Evolutionary conservation across 805 yeast species (phyloP).

Genomic region (Kluyveromyces aestuarii): DNA sequence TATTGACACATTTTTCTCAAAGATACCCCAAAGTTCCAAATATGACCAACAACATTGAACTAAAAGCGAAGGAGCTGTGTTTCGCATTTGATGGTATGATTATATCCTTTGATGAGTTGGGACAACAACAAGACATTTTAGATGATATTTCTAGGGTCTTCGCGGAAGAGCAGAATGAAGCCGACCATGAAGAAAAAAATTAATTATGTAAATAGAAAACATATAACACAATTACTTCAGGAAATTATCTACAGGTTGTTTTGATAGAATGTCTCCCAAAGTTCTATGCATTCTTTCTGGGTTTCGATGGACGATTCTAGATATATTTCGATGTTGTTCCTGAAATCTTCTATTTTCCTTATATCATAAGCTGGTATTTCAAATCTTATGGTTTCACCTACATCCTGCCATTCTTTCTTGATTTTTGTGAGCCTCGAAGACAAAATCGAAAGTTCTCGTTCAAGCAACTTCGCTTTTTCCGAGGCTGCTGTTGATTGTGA

Average conservation of each 20-base stretch:
- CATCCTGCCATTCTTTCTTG: constrained; percentile 51
- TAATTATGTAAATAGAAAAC: background rate
- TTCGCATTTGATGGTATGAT: constrained; percentile 65
- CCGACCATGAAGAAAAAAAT: constrained; percentile 19
- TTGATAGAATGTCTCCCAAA: constrained; percentile 85
- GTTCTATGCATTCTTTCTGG: constrained; percentile 82
- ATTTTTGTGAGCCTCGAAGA: constrained; percentile 45
- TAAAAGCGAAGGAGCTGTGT: constrained; percentile 29
- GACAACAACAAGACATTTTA: constrained; percentile 26
- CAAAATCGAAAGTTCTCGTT: constrained; percentile 48
- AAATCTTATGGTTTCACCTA: constrained; percentile 54
- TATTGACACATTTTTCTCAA: constrained; percentile 89
- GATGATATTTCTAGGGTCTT: constrained; percentile 25
- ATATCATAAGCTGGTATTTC: constrained; percentile 63
- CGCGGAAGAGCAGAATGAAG: constrained; percentile 22
- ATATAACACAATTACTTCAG: background rate
- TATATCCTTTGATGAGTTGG: constrained; percentile 37
- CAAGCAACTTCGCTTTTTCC: constrained; percentile 52
- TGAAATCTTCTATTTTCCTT: constrained; percentile 73
- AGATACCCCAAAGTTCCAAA: constrained; percentile 61
- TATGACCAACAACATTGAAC: constrained; percentile 20
- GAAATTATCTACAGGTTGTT: constrained; percentile 20
- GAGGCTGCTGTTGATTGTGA: constrained; percentile 37
- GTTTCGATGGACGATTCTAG: constrained; percentile 86
- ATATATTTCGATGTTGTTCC: constrained; percentile 82